These are phyloP conservation scores for Debaryomyces coudertii DNA, from an alignment of 1,139 yeast genomes.

Conservation along the genomic window DNA sequence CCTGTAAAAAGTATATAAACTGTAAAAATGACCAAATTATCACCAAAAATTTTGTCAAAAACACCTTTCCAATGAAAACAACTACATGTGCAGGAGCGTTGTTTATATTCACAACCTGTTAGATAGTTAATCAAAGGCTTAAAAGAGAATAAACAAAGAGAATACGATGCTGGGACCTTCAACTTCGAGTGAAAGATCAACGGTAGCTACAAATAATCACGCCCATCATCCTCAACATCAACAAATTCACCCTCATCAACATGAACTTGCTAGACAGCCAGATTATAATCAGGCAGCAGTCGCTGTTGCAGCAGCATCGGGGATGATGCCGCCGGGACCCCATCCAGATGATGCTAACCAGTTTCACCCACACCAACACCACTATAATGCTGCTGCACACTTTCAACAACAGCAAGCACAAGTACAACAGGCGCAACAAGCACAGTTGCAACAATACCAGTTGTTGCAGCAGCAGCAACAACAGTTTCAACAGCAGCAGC, in stretches of 20 bases:
- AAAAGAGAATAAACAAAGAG: constrained; percentile 9
- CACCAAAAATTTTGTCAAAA: constrained; percentile 15
- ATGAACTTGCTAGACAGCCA: constrained; percentile 17
- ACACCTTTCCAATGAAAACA: constrained; percentile 13
- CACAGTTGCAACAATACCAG: constrained; percentile 24
- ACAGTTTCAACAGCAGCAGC: constrained; percentile 19
- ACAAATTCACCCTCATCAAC: constrained; percentile 15
- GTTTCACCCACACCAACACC: constrained; percentile 30
- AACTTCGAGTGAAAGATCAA: constrained; percentile 36
- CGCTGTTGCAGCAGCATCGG: constrained; percentile 23
- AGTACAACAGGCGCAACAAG: constrained; percentile 17
- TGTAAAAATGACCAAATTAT: constrained; percentile 11
- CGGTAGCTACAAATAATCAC: constrained; percentile 20
- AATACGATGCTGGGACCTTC: constrained; percentile 35
- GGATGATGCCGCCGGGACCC: constrained; percentile 18
- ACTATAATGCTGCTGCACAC: constrained; percentile 26
- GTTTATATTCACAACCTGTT: constrained; percentile 20
- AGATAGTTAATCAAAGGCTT: constrained; percentile 10
- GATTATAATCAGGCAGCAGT: constrained; percentile 26
- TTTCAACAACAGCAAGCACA: constrained; percentile 25
- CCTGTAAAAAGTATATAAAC: constrained; percentile 6
- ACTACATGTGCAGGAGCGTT: constrained; percentile 22
- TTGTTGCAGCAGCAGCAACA: constrained; percentile 28
- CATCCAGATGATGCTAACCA: constrained; percentile 26
- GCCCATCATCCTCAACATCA: constrained; percentile 16